A percentile compares a stretch with the other conserved stretches of the same genome.
phyloP scores from a whole-genome alignment of 768 basidiomycete genomes.

The Cyclocybe aegerita region DNA sequence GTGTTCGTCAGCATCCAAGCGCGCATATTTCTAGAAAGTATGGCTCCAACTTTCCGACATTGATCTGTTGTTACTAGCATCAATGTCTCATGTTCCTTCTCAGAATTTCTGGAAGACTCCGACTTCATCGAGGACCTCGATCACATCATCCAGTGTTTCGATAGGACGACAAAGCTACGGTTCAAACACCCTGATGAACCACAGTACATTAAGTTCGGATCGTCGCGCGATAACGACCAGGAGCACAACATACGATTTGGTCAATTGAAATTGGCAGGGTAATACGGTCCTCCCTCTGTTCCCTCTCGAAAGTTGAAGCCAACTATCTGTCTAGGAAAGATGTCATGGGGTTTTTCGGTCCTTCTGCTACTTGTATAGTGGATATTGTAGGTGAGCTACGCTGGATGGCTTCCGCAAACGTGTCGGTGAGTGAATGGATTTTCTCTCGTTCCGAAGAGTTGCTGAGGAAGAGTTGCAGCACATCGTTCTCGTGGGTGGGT shows the following conservation, averaged over 20 bases:
- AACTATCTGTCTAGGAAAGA: conserved; percentile 21
- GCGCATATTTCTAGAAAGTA: conserved; percentile 36
- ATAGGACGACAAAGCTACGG: conserved; percentile 44
- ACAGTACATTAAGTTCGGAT: conserved; percentile 49
- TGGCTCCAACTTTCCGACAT: neutral
- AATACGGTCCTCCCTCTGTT: neutral
- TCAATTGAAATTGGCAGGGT: conserved; percentile 43
- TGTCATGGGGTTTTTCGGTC: conserved; percentile 37
- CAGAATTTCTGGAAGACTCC: conserved; percentile 41
- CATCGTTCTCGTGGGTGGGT: conserved; percentile 56
- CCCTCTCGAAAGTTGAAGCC: neutral
- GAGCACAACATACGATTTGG: conserved; percentile 42
- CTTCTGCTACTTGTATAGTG: conserved; percentile 35
- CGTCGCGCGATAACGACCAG: conserved; percentile 38
- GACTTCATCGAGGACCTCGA: conserved; percentile 40
- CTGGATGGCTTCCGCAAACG: conserved; percentile 22
- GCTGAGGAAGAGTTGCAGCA: conserved; percentile 22
- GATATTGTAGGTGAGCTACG: conserved; percentile 28
- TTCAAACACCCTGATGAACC: conserved; percentile 39
- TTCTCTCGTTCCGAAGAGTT: neutral
- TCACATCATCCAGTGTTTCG: conserved; percentile 42
- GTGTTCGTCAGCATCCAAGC: conserved; percentile 50
- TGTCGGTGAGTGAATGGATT: conserved; percentile 24
- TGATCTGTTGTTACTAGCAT: neutral
- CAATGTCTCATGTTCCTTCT: neutral